Evolutionary conservation across 805 yeast species (phyloP), one percentile per base, ranked within the genome.

Genomic region (Cephaloascus fragrans): DNA sequence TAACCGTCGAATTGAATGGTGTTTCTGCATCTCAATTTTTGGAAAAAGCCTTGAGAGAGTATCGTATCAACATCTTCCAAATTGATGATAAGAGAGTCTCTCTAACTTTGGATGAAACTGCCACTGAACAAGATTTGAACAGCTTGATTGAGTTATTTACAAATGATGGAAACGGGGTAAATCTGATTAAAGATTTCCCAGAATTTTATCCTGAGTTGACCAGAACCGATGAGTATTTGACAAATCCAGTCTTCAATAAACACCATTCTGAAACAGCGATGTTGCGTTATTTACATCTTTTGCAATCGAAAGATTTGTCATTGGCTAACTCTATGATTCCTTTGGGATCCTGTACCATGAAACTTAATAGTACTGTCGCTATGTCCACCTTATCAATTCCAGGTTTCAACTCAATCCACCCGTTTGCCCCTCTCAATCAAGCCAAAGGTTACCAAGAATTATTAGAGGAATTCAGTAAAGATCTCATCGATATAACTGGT

Each of bases 301-400:
- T 93, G 39, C 97, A 93, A 63, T 61, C 61, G 43, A 87, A 84
- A 62, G 98, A 93, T 64, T 68, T 93, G 43, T 90, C 97, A 0
- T 70, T 93, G 42, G 96, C 97, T 9, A 83, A 88, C 54, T 84
- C 97, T 4, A 93, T 93, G 98, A 93, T 93, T 45, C 94, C 98
- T 18, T 72, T 93, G 45, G 98, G 98, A 19, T 86, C 96, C 5
- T 93, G 98, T 69, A 93, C 98, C 16, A 93, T 93, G 98, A 93
- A 93, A 61, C 73, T 93, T 53, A 93, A 93, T 56, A 83, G 96
- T 39, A 90, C 97, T 2, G 94, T 88, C 6, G 90, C 87, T 56
- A 93, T 93, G 97, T 74, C 77, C 45, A 93, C 97, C 35, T 71
- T 93, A 39, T 81, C 96, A 3, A 88, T 96, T 83, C 96, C 96